Evolutionary conservation across 1,284 basidiomycete genomes (phyloP).

Genomic region (Sutorius eximius): DNA sequence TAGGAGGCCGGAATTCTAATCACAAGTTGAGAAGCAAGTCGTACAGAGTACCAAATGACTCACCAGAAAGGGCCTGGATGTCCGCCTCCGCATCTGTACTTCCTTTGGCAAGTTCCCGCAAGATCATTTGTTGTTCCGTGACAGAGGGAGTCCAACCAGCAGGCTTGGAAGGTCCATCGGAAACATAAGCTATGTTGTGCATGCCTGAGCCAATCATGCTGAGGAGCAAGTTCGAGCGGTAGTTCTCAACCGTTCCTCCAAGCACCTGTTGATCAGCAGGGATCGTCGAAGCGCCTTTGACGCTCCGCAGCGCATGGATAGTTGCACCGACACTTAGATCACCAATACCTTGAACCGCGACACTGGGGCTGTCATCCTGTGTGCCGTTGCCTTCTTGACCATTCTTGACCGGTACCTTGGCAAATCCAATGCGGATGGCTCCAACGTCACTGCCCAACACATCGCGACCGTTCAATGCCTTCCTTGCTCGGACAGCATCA

Average conservation of each 20-base stretch:
- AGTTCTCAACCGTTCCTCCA: constrained; percentile 90
- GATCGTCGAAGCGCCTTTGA: constrained; percentile 85
- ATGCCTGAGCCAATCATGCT: constrained; percentile 88
- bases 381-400: constrained; percentile 63
- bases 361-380: constrained; percentile 59
- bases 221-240: constrained; percentile 85
- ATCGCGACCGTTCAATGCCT: constrained; percentile 92
- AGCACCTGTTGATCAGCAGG: constrained; percentile 90
- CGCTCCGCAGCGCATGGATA: constrained; percentile 78
- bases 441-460: constrained; percentile 95
- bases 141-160: constrained; percentile 67
- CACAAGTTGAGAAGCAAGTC: constrained; percentile 8
- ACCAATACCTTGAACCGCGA: constrained; percentile 75
- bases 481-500: constrained; percentile 92
- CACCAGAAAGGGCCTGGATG: constrained; percentile 80
- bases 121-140: constrained; percentile 93
- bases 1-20: constrained; percentile 80
- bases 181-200: constrained; percentile 57
- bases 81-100: constrained; percentile 78
- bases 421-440: constrained; percentile 94
- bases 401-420: constrained; percentile 90
- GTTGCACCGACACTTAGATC: constrained; percentile 81
- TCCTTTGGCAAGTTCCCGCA: constrained; percentile 86
- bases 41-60: constrained; percentile 31
- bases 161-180: constrained; percentile 57